These are phyloP conservation scores for Inonotus obliquus DNA, from an alignment of 1,284 basidiomycete species.

Conservation along the genomic window DNA sequence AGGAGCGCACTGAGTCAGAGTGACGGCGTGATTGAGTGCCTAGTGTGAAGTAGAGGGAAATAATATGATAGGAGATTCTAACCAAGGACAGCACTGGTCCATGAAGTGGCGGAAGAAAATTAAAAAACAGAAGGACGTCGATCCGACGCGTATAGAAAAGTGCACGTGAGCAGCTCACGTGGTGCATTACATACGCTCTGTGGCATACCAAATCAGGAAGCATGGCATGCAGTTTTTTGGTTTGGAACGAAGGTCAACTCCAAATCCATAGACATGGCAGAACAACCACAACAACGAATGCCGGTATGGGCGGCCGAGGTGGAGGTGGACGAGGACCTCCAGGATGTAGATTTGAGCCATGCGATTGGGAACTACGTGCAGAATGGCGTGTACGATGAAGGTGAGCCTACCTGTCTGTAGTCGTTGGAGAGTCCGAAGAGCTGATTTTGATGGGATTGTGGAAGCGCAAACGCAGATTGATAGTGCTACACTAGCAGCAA, in stretches of 20 bases:
- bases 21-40: background rate
- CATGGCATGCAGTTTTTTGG: background rate
- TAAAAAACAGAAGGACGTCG: background rate
- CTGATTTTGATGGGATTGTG: conserved; percentile 13
- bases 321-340: conserved; percentile 70
- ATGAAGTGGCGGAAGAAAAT: background rate
- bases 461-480: conserved; percentile 54
- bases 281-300: conserved; percentile 50
- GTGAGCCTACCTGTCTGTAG: conserved; percentile 32
- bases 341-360: conserved; percentile 67
- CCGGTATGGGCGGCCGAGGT: conserved; percentile 66
- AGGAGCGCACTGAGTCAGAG: background rate
- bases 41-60: background rate
- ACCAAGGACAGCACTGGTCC: background rate
- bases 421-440: background rate
- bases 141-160: background rate
- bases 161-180: background rate
- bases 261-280: conserved; percentile 1
- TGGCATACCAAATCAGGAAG: background rate
- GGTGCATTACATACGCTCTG: background rate
- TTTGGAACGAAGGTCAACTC: background rate
- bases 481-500: conserved; percentile 58
- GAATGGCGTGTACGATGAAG: conserved; percentile 65
- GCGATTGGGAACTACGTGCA: conserved; percentile 68
- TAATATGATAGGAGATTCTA: background rate